phyloP scores from a whole-genome alignment of 805 yeast genomes.

The Wickerhamiella hasegawae region DNA sequence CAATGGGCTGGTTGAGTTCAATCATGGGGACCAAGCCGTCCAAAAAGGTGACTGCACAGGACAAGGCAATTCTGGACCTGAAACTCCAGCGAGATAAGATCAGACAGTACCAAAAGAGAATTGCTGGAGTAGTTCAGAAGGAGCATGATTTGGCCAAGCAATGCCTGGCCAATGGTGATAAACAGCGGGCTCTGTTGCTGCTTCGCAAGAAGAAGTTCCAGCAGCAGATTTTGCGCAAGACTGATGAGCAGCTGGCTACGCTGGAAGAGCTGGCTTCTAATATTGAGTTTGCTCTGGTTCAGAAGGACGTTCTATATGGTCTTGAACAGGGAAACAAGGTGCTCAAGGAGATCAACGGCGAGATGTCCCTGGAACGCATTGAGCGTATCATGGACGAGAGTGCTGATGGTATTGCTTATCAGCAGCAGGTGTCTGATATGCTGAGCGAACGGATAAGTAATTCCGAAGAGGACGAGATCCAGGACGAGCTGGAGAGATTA shows the following conservation, averaged over 20 bases:
- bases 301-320: slow-evolving; percentile 69
- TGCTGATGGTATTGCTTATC: slow-evolving; percentile 66
- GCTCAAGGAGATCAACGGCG: slow-evolving; percentile 57
- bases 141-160: slow-evolving; percentile 48
- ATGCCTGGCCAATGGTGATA: slow-evolving; percentile 37
- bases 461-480: slow-evolving; percentile 22
- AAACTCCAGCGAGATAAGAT: slow-evolving; percentile 80
- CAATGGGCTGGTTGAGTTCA: slow-evolving; percentile 4
- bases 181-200: slow-evolving; percentile 48
- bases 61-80: slow-evolving; percentile 69
- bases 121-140: slow-evolving; percentile 37
- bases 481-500: slow-evolving; percentile 12
- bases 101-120: slow-evolving; percentile 49
- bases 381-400: slow-evolving; percentile 72
- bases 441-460: slow-evolving; percentile 23
- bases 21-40: not conserved
- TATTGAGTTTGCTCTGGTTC: slow-evolving; percentile 80
- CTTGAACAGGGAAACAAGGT: slow-evolving; percentile 67
- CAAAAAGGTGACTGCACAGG: slow-evolving; percentile 58
- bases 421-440: slow-evolving; percentile 32
- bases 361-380: slow-evolving; percentile 62
- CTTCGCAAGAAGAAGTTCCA: slow-evolving; percentile 72
- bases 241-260: slow-evolving; percentile 63
- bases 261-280: slow-evolving; percentile 47
- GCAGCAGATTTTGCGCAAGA: slow-evolving; percentile 47